phyloP scores from a whole-genome alignment of 805 yeast species.

The Candida maltosa region DNA sequence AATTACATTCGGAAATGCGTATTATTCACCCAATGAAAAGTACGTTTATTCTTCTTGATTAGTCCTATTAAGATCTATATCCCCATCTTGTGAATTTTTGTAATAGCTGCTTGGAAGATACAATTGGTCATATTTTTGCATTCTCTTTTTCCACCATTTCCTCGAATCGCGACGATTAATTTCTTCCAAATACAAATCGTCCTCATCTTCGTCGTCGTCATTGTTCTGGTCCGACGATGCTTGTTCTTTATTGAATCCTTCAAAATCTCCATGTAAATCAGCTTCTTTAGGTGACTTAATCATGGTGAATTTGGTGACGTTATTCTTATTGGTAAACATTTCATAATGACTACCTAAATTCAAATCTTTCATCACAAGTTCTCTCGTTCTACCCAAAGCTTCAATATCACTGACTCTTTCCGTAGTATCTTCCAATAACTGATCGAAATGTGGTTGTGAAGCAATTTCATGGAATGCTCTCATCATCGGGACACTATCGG shows the following conservation, averaged over 20 bases:
- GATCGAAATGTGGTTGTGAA: constrained; percentile 65
- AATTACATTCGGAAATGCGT: too few relatives aligned
- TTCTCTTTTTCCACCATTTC: constrained; percentile 49
- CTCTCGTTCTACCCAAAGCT: constrained; percentile 74
- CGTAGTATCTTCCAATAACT: constrained; percentile 59
- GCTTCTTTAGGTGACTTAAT: constrained; percentile 14
- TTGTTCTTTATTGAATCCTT: constrained; percentile 15
- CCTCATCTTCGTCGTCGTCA: constrained; percentile 21
- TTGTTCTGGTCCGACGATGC: constrained; percentile 9
- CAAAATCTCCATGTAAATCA: constrained; percentile 19
- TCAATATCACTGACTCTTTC: constrained; percentile 75
- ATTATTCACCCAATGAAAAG: neutral
- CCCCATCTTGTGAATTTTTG: constrained; percentile 4
- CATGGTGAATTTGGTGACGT: constrained; percentile 9
- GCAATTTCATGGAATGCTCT: constrained; percentile 80
- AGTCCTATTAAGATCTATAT: constrained; percentile 2
- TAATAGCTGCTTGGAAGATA: constrained; percentile 13
- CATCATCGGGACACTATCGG: constrained; percentile 89
- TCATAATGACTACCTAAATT: constrained; percentile 47
- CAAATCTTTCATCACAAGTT: constrained; percentile 68
- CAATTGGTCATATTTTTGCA: constrained; percentile 27
- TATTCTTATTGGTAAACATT: constrained; percentile 16
- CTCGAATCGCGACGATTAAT: constrained; percentile 52
- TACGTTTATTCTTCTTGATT: too few relatives aligned
- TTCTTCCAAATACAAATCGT: constrained; percentile 58